Evolutionary conservation across 768 basidiomycete genomes (phyloP), one percentile per base, ranked within the genome.

Genomic region (Auriscalpium microsporum): DNA sequence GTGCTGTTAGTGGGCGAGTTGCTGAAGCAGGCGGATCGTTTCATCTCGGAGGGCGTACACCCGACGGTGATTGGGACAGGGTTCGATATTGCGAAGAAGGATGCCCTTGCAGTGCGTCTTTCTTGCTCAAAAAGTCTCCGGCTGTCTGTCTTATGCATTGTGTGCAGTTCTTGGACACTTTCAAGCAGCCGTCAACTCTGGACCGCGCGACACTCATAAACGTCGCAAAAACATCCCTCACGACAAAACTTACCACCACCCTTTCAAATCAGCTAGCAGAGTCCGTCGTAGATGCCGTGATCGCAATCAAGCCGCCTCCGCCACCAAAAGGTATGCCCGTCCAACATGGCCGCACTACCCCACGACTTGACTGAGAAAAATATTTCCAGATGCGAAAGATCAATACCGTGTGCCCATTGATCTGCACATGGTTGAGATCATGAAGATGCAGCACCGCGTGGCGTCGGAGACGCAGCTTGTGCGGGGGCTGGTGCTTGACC

Each of bases 401-500:
- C 82, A 84, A 62, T 87, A 82, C 78, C 80, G 79, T 52, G 86
- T 94, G 63, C 93, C 94, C 50, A 94, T 98, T 67, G 96, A 99
- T 75, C 77, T 99, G 55, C 95, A 98, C 73, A 99, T 99, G 96
- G 76, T 99, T 51, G 96, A 99, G 73, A 86, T 98, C 59, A 98
- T 98, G 96, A 98, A 98, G 76, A 99, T 99, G 96, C 95, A 96
- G 71, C 96, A 99, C 74, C 88, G 94, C 64, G 94, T 88, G 45
- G 93, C 96, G 59, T 93, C 92, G 21, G 96, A 99, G 71, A 99
- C 96, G 34, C 90, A 96, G 68, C 83, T 99, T 40, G 77, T 99
- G 64, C 87, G 90, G 63, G 96, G 96, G 37, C 79, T 99, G 56
- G 96, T 99, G 46, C 78, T 99, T 63, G 96, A 99, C 73, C 95